Evolutionary conservation across 371 early-diverging fungal species (phyloP).

Genomic region (Umbelopsis sp.): DNA sequence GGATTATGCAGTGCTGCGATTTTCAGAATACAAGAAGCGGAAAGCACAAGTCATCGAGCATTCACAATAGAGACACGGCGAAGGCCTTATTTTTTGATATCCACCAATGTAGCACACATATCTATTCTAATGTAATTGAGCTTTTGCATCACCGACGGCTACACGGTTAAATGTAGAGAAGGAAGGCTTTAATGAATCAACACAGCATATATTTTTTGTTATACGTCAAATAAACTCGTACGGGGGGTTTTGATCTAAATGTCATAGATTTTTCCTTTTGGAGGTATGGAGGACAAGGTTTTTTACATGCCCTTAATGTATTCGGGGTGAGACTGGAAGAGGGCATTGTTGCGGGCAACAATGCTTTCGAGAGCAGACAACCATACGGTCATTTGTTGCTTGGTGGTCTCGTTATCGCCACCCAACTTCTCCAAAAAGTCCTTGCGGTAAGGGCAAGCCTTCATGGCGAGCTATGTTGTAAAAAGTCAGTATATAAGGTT

Average conservation of each 20-base stretch:
- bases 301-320: constrained; percentile 58
- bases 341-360: constrained; percentile 41
- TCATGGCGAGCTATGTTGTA: constrained; percentile 82
- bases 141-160: background rate
- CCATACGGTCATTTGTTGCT: constrained; percentile 69
- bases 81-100: background rate
- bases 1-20: constrained; percentile 84
- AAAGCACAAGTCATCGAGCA: constrained; percentile 35
- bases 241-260: background rate
- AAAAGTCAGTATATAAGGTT: background rate
- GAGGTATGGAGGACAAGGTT: background rate
- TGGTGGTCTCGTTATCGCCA: constrained; percentile 57
- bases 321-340: constrained; percentile 41
- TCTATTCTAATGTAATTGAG: background rate
- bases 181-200: too few relatives aligned
- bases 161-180: too few relatives aligned
- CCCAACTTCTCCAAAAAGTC: constrained; percentile 89
- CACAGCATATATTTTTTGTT: too few relatives aligned
- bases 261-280: background rate
- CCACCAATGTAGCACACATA: constrained; percentile 2
- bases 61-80: background rate
- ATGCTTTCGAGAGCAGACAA: constrained; percentile 70
- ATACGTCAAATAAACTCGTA: too few relatives aligned
- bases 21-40: constrained; percentile 75
- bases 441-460: constrained; percentile 87